Evolutionary conservation across 1,139 yeast genomes (phyloP).

Genomic region (Saccharomyces pastorianus): DNA sequence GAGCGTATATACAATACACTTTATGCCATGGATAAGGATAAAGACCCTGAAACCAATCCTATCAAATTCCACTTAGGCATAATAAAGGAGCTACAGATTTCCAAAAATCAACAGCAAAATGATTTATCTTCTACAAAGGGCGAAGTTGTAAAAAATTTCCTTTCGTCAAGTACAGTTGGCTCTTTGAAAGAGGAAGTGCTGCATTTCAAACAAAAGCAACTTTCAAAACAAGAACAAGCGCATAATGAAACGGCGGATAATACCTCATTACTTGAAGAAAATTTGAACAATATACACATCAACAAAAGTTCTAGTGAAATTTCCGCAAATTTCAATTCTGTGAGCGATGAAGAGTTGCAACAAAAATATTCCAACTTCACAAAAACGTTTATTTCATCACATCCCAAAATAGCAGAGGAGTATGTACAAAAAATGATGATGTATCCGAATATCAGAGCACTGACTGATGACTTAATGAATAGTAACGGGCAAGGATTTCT

Average conservation of each 20-base stretch:
- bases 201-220: conserved; percentile 25
- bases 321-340: conserved; percentile 1
- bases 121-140: conserved; percentile 6
- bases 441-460: conserved; percentile 29
- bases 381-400: conserved; percentile 29
- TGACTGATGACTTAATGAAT: conserved; percentile 29
- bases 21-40: conserved; percentile 27
- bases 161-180: conserved; percentile 22
- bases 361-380: conserved; percentile 26
- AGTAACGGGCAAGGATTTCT: conserved; percentile 27
- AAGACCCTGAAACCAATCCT: conserved; percentile 29
- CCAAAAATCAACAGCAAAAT: conserved; percentile 13
- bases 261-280: background rate
- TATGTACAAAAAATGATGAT: conserved; percentile 27
- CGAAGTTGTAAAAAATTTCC: conserved; percentile 21
- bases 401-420: conserved; percentile 30
- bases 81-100: conserved; percentile 29
- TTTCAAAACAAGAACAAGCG: conserved; percentile 17
- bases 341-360: conserved; percentile 16
- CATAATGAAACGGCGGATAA: conserved; percentile 2
- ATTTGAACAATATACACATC: conserved; percentile 1
- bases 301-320: background rate
- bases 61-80: conserved; percentile 31
- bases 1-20: conserved; percentile 60
- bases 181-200: conserved; percentile 28